Percentiles rank a stretch among this genome's conserved stretches.
These are phyloP conservation scores for Tulasnella sp. DNA, from an alignment of 768 basidiomycete species.

Conservation along the genomic window DNA sequence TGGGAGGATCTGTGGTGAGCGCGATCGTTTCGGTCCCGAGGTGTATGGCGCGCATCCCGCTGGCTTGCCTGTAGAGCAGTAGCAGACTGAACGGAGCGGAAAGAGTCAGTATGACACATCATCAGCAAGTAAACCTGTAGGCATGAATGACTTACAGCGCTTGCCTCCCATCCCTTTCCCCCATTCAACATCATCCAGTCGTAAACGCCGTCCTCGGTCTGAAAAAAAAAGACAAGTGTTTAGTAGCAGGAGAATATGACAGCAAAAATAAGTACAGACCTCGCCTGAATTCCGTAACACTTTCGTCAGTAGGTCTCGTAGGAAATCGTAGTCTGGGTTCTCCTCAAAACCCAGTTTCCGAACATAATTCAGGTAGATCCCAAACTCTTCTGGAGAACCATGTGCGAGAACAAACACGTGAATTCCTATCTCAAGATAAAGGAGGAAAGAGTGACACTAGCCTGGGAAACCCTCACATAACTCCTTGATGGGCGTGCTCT, in stretches of 20 bases:
- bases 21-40: constrained; percentile 36
- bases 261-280: constrained; percentile 8
- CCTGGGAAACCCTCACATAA: constrained; percentile 93
- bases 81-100: not conserved
- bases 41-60: constrained; percentile 29
- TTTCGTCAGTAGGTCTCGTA: constrained; percentile 89
- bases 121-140: not conserved
- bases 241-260: not conserved
- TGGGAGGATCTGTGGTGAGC: constrained; percentile 14
- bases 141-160: constrained; percentile 45
- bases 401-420: not conserved
- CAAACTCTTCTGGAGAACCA: constrained; percentile 73
- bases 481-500: constrained; percentile 95
- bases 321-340: constrained; percentile 96
- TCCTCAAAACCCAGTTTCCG: constrained; percentile 98
- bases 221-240: not conserved
- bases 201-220: constrained; percentile 78
- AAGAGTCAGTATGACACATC: not conserved
- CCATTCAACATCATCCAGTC: constrained; percentile 94
- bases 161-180: constrained; percentile 90
- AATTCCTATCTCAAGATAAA: too few species aligned
- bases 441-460: constrained; percentile 30
- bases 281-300: constrained; percentile 87
- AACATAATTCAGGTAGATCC: constrained; percentile 97
- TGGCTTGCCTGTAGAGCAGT: not conserved